Conservation (phyloP, 139 green algal species). For the Edaphochlamys debaryana region DNA sequence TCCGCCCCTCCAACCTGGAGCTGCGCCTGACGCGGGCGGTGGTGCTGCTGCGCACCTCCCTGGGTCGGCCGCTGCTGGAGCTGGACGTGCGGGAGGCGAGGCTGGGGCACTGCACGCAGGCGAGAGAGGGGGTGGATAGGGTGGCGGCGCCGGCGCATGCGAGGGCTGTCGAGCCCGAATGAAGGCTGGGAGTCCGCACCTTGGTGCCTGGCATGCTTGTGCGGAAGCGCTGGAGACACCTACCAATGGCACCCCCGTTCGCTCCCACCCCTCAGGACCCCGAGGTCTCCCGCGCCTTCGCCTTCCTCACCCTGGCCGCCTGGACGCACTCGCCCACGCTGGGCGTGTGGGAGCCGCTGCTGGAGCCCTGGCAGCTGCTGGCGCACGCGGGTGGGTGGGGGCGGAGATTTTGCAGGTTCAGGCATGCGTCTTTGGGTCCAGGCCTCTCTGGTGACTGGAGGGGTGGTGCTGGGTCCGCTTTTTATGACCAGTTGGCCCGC, state of each 20-base stretch:
- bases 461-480: too few species aligned
- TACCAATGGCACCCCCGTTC: too few species aligned
- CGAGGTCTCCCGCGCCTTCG: constrained; percentile 52
- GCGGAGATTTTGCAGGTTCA: too few species aligned
- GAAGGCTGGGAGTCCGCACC: too few species aligned
- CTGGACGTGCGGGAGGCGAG: constrained; percentile 63
- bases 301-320: constrained; percentile 53
- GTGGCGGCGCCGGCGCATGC: too few species aligned
- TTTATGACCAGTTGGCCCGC: too few species aligned
- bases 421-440: too few species aligned
- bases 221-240: too few species aligned
- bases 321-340: constrained; percentile 76
- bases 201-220: too few species aligned
- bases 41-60: constrained; percentile 69
- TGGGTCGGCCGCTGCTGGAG: constrained; percentile 71
- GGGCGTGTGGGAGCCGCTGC: constrained; percentile 84
- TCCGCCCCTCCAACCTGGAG: constrained; percentile 20
- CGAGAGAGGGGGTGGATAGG: neutral
- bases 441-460: too few species aligned
- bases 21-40: constrained; percentile 52
- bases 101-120: constrained; percentile 37
- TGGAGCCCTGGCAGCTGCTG: constrained; percentile 86
- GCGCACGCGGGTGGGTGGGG: constrained; percentile 66
- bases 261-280: too few species aligned
- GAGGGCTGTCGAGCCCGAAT: too few species aligned